Conservation (phyloP, 2,329 filamentous ascomycete species). For the Parasarocladium wereldwijsianum region DNA sequence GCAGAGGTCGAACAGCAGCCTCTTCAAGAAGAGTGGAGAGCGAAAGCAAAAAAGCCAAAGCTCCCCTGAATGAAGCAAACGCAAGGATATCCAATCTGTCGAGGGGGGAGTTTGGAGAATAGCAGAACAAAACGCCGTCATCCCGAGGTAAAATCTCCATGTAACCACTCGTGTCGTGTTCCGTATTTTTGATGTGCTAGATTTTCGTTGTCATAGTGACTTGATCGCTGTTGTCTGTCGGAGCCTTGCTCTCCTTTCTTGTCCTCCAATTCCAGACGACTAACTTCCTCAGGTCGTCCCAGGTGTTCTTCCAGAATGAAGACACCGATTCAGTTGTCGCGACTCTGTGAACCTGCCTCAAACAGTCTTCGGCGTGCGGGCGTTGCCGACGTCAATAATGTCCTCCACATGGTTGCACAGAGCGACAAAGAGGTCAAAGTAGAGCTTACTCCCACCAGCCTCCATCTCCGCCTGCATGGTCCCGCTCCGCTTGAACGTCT, state of each 20-base stretch:
- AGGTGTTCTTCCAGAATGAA: constrained; percentile 1
- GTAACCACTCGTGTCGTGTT: constrained; percentile 3
- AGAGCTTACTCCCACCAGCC: constrained; percentile 75
- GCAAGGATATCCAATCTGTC: constrained; percentile 3
- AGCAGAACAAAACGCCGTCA: constrained; percentile 2
- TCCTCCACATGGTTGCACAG: constrained; percentile 98
- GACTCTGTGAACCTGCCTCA: constrained; percentile 20
- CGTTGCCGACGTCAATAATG: constrained; percentile 72
- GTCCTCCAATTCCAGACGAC: constrained; percentile 1
- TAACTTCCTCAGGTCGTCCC: constrained; percentile 1
- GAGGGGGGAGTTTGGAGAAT: constrained; percentile 3
- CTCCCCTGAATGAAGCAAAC: constrained; percentile 4
- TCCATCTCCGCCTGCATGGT: constrained; percentile 99
- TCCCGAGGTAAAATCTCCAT: constrained; percentile 1
- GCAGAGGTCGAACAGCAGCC: constrained; percentile 4
- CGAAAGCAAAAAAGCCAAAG: constrained; percentile 3
- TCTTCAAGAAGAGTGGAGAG: constrained; percentile 4
- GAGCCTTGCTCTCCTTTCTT: constrained; percentile 4
- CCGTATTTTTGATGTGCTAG: constrained; percentile 1
- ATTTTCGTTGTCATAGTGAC: constrained; percentile 2
- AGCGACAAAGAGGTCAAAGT: constrained; percentile 96
- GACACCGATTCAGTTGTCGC: constrained; percentile 1
- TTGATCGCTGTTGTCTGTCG: no score
- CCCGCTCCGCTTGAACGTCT: constrained; percentile 94
- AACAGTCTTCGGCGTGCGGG: constrained; percentile 41